These are phyloP conservation scores for Blastobotrys malaysiensis DNA, from an alignment of 1,139 yeast species.

Conservation along the genomic window DNA sequence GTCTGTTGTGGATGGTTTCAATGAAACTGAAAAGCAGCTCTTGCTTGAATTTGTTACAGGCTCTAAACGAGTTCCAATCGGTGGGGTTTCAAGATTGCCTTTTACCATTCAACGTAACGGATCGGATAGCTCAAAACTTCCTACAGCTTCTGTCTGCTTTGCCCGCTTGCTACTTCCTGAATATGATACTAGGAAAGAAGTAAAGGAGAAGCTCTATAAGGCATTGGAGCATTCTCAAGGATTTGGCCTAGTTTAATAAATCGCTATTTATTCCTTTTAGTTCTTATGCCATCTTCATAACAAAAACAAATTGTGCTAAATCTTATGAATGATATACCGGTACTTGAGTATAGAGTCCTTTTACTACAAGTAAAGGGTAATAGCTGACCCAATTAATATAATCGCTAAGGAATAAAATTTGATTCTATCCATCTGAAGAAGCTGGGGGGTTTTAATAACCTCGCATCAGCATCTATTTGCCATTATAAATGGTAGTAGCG, in stretches of 20 bases:
- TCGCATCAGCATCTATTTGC: too few species aligned
- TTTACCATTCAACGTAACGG: constrained; percentile 23
- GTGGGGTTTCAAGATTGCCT: constrained; percentile 18
- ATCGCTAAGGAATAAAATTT: too few species aligned
- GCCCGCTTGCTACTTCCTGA: constrained; percentile 25
- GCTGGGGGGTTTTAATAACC: too few species aligned
- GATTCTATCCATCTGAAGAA: too few species aligned
- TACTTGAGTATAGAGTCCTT: too few species aligned
- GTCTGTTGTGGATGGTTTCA: constrained; percentile 20
- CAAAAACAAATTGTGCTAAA: too few species aligned
- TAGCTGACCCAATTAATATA: too few species aligned
- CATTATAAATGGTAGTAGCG: background rate
- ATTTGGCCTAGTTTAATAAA: constrained; percentile 24
- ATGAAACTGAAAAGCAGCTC: constrained; percentile 16
- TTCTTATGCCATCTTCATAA: too few species aligned
- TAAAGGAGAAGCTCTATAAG: constrained; percentile 19
- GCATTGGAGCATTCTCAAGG: constrained; percentile 28
- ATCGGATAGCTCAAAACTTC: constrained; percentile 19
- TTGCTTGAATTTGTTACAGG: constrained; percentile 31
- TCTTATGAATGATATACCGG: too few species aligned
- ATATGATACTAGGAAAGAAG: constrained; percentile 16
- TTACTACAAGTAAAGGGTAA: too few species aligned
- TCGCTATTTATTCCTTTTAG: background rate
- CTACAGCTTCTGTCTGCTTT: constrained; percentile 27
- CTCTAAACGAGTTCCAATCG: constrained; percentile 24